Percentiles rank a stretch among this genome's conserved stretches.
Evolutionary conservation across 2,329 filamentous ascomycete genomes (phyloP).

Genomic region (Metarhizium anisopliae): DNA sequence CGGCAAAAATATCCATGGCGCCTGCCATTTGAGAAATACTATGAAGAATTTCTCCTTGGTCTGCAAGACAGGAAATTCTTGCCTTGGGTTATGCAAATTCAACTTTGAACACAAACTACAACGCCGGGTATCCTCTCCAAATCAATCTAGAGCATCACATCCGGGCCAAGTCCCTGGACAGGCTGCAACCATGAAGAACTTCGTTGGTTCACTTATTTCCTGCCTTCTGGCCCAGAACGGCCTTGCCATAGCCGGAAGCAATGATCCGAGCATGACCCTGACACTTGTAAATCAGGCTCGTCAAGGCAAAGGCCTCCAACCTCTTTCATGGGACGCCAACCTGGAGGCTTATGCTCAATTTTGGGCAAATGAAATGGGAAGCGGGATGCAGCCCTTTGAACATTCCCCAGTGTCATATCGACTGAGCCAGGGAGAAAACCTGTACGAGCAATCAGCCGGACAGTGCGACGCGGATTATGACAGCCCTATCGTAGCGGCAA

Average conservation of each 20-base stretch:
- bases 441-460: slow-evolving; percentile 21
- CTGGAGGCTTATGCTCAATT: slow-evolving; percentile 23
- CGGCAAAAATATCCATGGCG: not conserved
- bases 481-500: slow-evolving; percentile 19
- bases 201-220: not conserved
- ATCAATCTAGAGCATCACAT: not conserved
- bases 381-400: slow-evolving; percentile 18
- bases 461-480: slow-evolving; percentile 21
- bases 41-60: not conserved
- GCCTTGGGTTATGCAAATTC: not conserved
- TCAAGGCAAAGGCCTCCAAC: slow-evolving; percentile 15
- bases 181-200: slow-evolving; percentile 4
- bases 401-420: slow-evolving; percentile 21
- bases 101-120: not conserved
- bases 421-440: slow-evolving; percentile 25
- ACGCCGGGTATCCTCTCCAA: too few species aligned
- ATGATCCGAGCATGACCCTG: slow-evolving; percentile 18
- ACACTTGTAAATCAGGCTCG: slow-evolving; percentile 23
- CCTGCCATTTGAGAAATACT: not conserved
- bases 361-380: slow-evolving; percentile 25
- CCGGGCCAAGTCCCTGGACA: not conserved
- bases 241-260: slow-evolving; percentile 8
- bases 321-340: slow-evolving; percentile 20
- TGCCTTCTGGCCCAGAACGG: slow-evolving; percentile 6
- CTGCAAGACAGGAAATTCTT: not conserved